Conservation (phyloP, 805 yeast species). For the Wickerhamomyces canadensis region DNA sequence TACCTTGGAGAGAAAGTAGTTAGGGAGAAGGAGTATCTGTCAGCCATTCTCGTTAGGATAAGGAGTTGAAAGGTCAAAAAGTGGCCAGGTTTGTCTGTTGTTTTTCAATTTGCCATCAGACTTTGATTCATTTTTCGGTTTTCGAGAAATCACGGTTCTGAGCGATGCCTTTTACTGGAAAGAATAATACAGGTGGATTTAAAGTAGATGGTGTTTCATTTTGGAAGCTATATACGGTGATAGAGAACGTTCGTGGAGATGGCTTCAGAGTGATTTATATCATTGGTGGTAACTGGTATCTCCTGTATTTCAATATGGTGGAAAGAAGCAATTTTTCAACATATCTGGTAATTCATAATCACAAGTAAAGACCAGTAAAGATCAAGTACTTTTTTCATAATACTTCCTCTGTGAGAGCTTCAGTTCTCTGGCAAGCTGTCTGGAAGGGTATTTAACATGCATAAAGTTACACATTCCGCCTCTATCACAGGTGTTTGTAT, state of each 20-base stretch:
- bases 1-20: conserved; percentile 96
- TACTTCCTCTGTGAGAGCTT: conserved; percentile 34
- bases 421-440: conserved; percentile 36
- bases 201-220: too few relatives aligned
- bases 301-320: too few relatives aligned
- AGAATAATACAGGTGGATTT: too few relatives aligned
- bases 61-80: too few relatives aligned
- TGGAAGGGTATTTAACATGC: conserved; percentile 61
- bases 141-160: background rate
- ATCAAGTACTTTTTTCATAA: too few relatives aligned
- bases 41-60: conserved; percentile 95
- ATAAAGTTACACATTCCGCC: conserved; percentile 84
- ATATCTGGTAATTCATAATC: too few relatives aligned
- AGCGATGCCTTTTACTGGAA: background rate
- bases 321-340: too few relatives aligned
- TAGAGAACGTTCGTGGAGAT: too few relatives aligned
- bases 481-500: conserved; percentile 59
- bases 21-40: conserved; percentile 93
- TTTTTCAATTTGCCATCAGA: conserved; percentile 13
- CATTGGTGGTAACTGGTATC: too few relatives aligned
- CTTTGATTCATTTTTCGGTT: background rate
- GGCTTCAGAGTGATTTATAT: too few relatives aligned
- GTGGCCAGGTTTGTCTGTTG: background rate
- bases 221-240: too few relatives aligned
- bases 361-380: too few relatives aligned